Conservation (phyloP, 192 early-diverging fungal species). For the Coemansia sp. region DNA sequence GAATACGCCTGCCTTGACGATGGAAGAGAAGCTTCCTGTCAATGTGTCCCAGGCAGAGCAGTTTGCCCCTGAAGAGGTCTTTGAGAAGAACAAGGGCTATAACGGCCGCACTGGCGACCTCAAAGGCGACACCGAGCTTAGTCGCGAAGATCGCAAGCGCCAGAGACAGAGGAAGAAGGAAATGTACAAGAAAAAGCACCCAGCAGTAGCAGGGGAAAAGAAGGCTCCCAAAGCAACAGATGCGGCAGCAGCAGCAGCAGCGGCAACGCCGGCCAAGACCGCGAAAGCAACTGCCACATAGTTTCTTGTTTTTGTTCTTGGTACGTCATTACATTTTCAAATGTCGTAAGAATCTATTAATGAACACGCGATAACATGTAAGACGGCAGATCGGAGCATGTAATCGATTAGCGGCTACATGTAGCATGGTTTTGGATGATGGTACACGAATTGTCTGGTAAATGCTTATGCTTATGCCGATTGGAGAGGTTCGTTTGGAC, state of each 20-base stretch:
- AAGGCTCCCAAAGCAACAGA: constrained; percentile 3
- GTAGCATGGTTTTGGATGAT: too few species aligned
- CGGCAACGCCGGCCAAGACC: background rate
- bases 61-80: constrained; percentile 89
- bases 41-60: constrained; percentile 77
- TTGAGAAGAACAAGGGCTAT: constrained; percentile 65
- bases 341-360: too few species aligned
- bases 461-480: background rate
- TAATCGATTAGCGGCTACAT: too few species aligned
- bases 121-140: constrained; percentile 79
- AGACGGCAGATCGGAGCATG: too few species aligned
- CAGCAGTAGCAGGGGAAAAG: constrained; percentile 1
- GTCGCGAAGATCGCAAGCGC: constrained; percentile 72
- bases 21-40: constrained; percentile 95
- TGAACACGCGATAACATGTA: too few species aligned
- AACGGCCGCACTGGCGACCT: constrained; percentile 56
- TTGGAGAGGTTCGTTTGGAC: background rate
- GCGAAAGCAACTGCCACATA: background rate
- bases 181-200: constrained; percentile 59
- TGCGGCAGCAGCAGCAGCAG: background rate
- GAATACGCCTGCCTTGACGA: constrained; percentile 79
- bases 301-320: too few species aligned
- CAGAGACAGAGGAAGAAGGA: constrained; percentile 68
- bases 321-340: too few species aligned
- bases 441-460: too few species aligned